Percentiles rank a stretch among this genome's conserved stretches.
phyloP scores from a whole-genome alignment of 2,329 filamentous ascomycete species.

The Juglanconis juglandina region DNA sequence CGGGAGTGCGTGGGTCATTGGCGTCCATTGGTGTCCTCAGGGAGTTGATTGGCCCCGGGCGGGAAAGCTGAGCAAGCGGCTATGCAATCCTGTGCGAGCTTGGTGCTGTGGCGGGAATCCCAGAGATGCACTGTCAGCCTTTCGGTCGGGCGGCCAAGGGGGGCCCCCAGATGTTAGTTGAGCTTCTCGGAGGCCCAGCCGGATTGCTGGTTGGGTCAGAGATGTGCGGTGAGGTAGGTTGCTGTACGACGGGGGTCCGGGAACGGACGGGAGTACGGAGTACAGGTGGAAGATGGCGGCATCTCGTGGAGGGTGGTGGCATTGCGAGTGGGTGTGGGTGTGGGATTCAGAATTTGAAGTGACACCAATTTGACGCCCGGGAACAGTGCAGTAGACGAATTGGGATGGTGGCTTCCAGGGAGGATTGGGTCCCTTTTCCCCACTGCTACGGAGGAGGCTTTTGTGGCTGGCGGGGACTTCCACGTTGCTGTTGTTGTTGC shows the following conservation, averaged over 20 bases:
- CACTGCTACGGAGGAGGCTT: background rate
- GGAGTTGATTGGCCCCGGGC: background rate
- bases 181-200: background rate
- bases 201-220: background rate
- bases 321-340: background rate
- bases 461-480: background rate
- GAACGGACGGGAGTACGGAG: background rate
- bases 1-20: background rate
- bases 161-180: too few species aligned
- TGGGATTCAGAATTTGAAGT: constrained; percentile 8
- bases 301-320: background rate
- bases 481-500: background rate
- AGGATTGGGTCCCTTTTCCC: background rate
- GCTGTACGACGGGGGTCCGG: background rate
- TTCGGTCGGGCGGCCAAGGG: background rate
- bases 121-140: background rate
- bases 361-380: constrained; percentile 10
- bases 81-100: background rate
- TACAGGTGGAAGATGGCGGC: background rate
- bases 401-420: background rate
- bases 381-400: constrained; percentile 5
- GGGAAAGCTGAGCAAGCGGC: background rate
- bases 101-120: background rate
- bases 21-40: background rate
- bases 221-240: constrained; percentile 1